Base-by-base conservation (phyloP, 371 early-diverging fungal genomes). In the Apophysomyces variabilis region DNA sequence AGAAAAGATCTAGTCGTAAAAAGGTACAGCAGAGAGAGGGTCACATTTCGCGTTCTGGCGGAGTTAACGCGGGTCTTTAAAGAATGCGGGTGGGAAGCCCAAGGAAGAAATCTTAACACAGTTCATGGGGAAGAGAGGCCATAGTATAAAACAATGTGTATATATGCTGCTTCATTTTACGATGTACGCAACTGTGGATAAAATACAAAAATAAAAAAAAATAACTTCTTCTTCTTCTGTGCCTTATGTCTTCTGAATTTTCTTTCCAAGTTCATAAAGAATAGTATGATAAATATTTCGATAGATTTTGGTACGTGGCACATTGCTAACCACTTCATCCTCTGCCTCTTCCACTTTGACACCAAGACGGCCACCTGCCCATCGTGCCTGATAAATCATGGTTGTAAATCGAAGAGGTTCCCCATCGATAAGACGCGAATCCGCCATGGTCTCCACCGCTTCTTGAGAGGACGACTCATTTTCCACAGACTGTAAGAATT, bases 361-460 rank as follows among this genome's bases (percentile, higher is more conserved):
- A 6, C 71, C 74, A 4, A 74, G 39, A 38, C 71, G 57, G 7
- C 74, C 74, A 45, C 68, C 68, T 11, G 74, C 74, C 74, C 74
- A 74, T 41, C 74, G 47, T 46, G 71, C 74, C 60, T 74, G 71
- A 47, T 74, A 71, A 1, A 70, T 54, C 66, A 70, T 74, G 3
- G 46, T 45, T 13, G 46, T 45, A 2, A 45, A 45, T 6, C 46
- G 46, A 18, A 45, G 46, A n/a, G 46, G 46, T 2, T 45, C 46
- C 13, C 46, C 46, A 2, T 45, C 46, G 16, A 45, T 18, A 13
- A 45, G n/a, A 45, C 46, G 46, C 13, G 46, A 45, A 45, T 45
- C 46, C 1, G 13, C 46, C 13, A 45, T 18, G 16, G 32, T 26
- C 32, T 45, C 46, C 12, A 45, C 13, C 6, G 13, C 46, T 12